These are phyloP conservation scores for Quercus agrifolia DNA, from an alignment of 306 rosid genomes.

Conservation along the genomic window DNA sequence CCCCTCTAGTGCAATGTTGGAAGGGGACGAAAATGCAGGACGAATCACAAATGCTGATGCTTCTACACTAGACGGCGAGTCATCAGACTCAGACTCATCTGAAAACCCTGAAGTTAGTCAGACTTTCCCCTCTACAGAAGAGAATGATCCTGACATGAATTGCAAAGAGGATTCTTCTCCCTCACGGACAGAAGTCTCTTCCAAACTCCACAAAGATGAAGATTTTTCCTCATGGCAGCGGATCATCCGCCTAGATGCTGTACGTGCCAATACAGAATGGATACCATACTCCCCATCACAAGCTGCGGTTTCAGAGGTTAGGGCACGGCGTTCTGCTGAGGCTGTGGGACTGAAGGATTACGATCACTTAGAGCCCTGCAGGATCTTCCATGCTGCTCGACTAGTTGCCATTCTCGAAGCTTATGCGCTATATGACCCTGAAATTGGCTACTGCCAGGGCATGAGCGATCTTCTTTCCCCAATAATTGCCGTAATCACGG, in stretches of 20 bases:
- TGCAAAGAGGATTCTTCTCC: conserved; percentile 64
- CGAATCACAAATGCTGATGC: conserved; percentile 53
- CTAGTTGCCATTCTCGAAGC: conserved; percentile 98
- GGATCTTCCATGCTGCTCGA: conserved; percentile 90
- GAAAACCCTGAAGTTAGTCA: conserved; percentile 78
- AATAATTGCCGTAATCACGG: conserved; percentile 69
- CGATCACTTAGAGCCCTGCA: conserved; percentile 73
- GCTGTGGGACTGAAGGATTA: conserved; percentile 97
- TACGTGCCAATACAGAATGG: conserved; percentile 94
- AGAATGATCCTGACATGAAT: conserved; percentile 42
- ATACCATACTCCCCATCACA: conserved; percentile 63
- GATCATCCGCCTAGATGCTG: conserved; percentile 94
- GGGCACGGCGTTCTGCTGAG: conserved; percentile 72
- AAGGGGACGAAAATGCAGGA: conserved; percentile 56
- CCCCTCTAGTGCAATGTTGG: conserved; percentile 62
- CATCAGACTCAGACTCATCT: conserved; percentile 86
- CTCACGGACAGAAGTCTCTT: conserved; percentile 32
- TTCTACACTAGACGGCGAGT: conserved; percentile 59
- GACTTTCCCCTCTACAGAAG: conserved; percentile 57
- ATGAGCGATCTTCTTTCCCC: conserved; percentile 99
- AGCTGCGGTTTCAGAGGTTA: conserved; percentile 56
- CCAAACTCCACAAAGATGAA: conserved; percentile 52
- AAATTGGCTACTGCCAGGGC: conserved; percentile 99
- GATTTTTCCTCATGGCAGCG: conserved; percentile 95
- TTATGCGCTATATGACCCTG: conserved; percentile 89